Evolutionary conservation across 2,329 filamentous ascomycete species (phyloP).

Genomic region (Hypoxylon sp.): DNA sequence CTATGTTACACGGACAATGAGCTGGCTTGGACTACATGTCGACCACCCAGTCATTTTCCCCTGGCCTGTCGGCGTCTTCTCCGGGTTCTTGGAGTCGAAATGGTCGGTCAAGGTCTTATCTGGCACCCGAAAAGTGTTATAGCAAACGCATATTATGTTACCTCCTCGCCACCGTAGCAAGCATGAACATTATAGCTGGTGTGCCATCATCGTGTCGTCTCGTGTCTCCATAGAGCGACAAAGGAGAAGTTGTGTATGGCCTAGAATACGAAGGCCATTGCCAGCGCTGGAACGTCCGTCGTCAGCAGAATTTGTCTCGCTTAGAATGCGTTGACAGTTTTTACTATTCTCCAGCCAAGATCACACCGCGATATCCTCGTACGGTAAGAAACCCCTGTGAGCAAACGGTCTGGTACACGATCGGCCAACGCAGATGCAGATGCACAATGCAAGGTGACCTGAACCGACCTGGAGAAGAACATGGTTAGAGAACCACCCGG

Average conservation of each 20-base stretch:
- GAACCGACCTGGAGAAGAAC: slow-evolving; percentile 4
- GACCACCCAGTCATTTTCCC: background rate
- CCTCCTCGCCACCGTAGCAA: slow-evolving; percentile 3
- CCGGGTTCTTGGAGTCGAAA: background rate
- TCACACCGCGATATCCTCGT: background rate
- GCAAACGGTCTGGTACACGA: background rate
- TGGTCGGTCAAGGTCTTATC: background rate
- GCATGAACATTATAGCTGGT: background rate
- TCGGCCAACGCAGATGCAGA: background rate
- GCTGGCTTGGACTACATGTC: background rate
- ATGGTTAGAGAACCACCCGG: background rate
- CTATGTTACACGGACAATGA: background rate
- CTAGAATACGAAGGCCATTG: background rate
- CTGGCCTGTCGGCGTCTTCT: slow-evolving; percentile 3
- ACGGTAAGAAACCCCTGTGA: background rate
- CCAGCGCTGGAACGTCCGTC: background rate
- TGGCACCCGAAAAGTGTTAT: background rate
- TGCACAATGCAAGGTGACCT: slow-evolving; percentile 7
- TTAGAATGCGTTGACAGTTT: slow-evolving; percentile 6
- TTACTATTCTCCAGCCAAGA: background rate
- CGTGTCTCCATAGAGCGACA: background rate
- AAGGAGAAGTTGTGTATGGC: background rate
- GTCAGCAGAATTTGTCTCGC: background rate
- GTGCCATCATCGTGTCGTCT: slow-evolving; percentile 1
- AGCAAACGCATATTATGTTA: background rate